Base-by-base conservation (phyloP, 257 asterid genomes). In the Mentha longifolia region DNA sequence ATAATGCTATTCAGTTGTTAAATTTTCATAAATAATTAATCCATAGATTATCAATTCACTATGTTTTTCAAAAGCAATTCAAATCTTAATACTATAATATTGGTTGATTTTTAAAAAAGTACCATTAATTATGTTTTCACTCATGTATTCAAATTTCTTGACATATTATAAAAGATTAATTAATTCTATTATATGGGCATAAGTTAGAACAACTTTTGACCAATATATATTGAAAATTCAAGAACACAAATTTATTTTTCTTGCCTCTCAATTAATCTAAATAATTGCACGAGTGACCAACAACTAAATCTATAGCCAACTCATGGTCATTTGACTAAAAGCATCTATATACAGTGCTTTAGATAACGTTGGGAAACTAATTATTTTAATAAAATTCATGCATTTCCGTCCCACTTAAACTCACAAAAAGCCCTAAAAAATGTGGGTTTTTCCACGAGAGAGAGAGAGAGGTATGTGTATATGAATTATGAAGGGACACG, bases 331-430 rank as follows among this genome's bases (percentile, higher is more conserved):
- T 56, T 56, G 61, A 56, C 61, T 56, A 6, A 16, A 37, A 17
- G 47, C 30, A 16, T 33, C 30, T 61, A 61, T 16, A 5, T 37
- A 30, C 37, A 22, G 31, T 61, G 49, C 54, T 47, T 46, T 59
- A 41, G 35, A 17, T 61, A 17, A 17, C 3, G 35, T 61, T 61
- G 49, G 16, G 9, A 39, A 39, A 1, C 16, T 39, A 16, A 2
- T 1, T 19, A 22, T 19, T 39, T 4, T 17, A 62, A 20, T 42
- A 7, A 62, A 20, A 64, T 20, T 12, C 19, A 43, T 43, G 22
- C 69, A 64, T 43, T 22, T 42, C 14, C 61, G 42, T 64, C 56
- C 69, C 69, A 64, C 56, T 39, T 56, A 20, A 3, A 54, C n/a
- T 25, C 37, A 2, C 16, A 13, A 56, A 54, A 56, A 13, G 61